A percentile compares a stretch with the other conserved stretches of the same genome.
Evolutionary conservation across 169 alveolate genomes (phyloP).

Genomic region (Plasmodium fragile): DNA sequence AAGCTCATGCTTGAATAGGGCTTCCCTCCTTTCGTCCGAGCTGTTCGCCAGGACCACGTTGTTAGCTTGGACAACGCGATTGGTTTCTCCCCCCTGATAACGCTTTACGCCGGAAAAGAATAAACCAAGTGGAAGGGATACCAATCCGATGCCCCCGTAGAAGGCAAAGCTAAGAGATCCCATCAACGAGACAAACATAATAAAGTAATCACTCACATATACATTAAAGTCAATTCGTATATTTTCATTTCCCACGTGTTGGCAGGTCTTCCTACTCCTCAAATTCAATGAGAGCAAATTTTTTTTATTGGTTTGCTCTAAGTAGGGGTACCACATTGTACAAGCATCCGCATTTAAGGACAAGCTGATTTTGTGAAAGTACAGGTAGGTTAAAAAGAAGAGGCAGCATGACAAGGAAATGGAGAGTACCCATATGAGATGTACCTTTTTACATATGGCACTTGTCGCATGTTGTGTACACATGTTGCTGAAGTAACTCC

Average conservation of each 20-base stretch:
- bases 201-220: conserved; percentile 15
- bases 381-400: conserved; percentile 17
- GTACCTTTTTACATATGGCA: background rate
- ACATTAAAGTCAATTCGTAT: conserved; percentile 3
- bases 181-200: conserved; percentile 9
- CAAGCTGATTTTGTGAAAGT: conserved; percentile 13
- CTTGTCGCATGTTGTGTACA: background rate
- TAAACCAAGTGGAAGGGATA: conserved; percentile 30
- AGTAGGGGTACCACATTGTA: conserved; percentile 31
- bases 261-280: conserved; percentile 20
- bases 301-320: conserved; percentile 4
- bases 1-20: conserved; percentile 5
- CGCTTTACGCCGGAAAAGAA: background rate
- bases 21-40: background rate
- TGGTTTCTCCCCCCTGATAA: conserved; percentile 8
- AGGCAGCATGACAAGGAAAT: background rate
- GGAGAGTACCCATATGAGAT: background rate
- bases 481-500: conserved; percentile 2
- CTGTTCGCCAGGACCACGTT: background rate
- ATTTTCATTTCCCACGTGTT: conserved; percentile 1
- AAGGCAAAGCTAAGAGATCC: conserved; percentile 26
- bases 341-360: conserved; percentile 51
- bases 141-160: conserved; percentile 49
- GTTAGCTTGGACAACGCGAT: background rate
- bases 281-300: conserved; percentile 10